A percentile compares a stretch with the other conserved stretches of the same genome.
phyloP scores from a whole-genome alignment of 73 alveolate species.

The Tetrahymena borealis region DNA sequence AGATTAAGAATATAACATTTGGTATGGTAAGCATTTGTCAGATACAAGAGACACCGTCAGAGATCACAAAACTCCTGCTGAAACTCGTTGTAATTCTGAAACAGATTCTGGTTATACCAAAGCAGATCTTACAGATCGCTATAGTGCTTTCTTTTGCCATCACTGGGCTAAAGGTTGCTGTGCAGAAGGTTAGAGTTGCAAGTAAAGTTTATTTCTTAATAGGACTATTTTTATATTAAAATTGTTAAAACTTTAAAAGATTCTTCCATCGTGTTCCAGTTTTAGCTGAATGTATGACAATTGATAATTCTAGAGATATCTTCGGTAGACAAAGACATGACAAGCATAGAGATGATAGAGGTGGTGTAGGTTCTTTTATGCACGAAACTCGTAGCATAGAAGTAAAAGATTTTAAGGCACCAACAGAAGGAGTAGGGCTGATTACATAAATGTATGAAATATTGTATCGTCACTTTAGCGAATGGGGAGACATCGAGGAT shows the following conservation, averaged over 20 bases:
- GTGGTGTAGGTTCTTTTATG: constrained; percentile 94
- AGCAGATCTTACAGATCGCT: constrained; percentile 87
- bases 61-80: constrained; percentile 81
- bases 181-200: constrained; percentile 96
- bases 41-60: constrained; percentile 70
- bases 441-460: constrained; percentile 79
- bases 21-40: constrained; percentile 96
- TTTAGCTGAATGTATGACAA: constrained; percentile 70
- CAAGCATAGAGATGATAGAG: constrained; percentile 85
- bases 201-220: background rate
- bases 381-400: constrained; percentile 85
- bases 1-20: constrained; percentile 94
- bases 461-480: constrained; percentile 86
- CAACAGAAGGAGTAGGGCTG: constrained; percentile 70
- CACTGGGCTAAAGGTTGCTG: constrained; percentile 96
- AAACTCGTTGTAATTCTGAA: constrained; percentile 85
- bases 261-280: constrained; percentile 95
- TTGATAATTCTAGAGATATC: constrained; percentile 87
- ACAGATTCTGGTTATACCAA: constrained; percentile 95
- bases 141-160: constrained; percentile 83
- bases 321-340: constrained; percentile 96
- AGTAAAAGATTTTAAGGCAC: constrained; percentile 77
- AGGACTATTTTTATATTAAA: no score
- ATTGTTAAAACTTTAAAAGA: background rate
- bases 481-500: constrained; percentile 97